Evolutionary conservation across 2,329 filamentous ascomycete genomes (phyloP), one percentile per base, ranked within the genome.

Genomic region (Coleophoma crateriformis): DNA sequence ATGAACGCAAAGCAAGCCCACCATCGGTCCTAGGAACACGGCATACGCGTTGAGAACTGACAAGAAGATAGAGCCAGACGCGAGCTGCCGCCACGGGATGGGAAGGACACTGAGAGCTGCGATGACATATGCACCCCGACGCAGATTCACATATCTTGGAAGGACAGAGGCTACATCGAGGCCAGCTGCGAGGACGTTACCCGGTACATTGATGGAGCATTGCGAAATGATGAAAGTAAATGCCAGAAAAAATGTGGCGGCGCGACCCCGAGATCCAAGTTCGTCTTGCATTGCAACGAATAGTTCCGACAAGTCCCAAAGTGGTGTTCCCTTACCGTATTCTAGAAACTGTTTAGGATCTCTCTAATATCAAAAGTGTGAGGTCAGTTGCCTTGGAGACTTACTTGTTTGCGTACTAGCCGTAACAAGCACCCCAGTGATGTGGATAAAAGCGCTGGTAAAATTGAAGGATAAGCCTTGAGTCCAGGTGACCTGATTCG

Each of bases 111-210:
- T 69, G 8, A 77, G 59, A 2, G 75, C 50, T 0, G 71, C 67
- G 10, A 69, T 73, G 34, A 80, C 60, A 51, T 75, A 74, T 6
- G 70, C 69, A 1, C 78, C 79, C 2, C 78, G 70, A 6, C 76
- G 66, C 50, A 81, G 79, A 59, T 78, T 79, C 62, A 81, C 71
- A 51, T 73, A 79, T 40, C 65, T 68, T 0, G 77, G 76, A 13
- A 71, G 68, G 0, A 64, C 59, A 0, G 67, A 67, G 0, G 69
- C 61, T 15, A 72, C 48, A 34, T 72, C 69, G 12, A 71, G 68
- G 2, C 69, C 69, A 1, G 68, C 68, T 0, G 67, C 59, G 13
- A 71, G 54, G 0, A 66, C 67, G 22, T 71, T 71, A 0, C 66
- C 67, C 1, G 65, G 61, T 0, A 71, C 54, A 37, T 68, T 71